Percentiles rank a stretch among this genome's conserved stretches.
phyloP scores from a whole-genome alignment of 225 moss, liverwort and hornwort species.

The Pseudisothecium myosuroides region DNA sequence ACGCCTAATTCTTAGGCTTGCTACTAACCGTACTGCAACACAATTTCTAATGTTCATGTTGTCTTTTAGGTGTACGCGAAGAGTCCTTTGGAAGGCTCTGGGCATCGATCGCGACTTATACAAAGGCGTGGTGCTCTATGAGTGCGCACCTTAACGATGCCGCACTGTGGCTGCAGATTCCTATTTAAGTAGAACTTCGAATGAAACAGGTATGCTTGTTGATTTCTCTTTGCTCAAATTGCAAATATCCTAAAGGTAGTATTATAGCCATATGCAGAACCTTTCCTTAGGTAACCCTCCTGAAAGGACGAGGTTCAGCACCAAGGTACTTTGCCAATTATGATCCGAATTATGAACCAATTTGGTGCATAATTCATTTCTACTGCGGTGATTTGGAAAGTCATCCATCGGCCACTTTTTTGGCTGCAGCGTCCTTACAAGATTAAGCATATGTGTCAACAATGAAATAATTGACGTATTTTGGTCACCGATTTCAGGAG shows the following conservation, averaged over 20 bases:
- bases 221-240: not conserved
- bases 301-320: not conserved
- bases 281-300: not conserved
- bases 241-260: not conserved
- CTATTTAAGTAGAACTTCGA: not conserved
- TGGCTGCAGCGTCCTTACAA: not conserved
- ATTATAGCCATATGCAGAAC: not conserved
- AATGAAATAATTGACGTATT: not conserved
- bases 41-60: not conserved
- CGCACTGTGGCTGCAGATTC: not conserved
- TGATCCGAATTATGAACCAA: not conserved
- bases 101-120: not conserved
- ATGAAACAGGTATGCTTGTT: not conserved
- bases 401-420: too few relatives aligned
- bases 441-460: not conserved
- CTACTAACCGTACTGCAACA: not conserved
- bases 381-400: too few relatives aligned
- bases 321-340: not conserved
- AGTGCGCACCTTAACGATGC: not conserved
- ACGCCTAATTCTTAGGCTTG: not conserved
- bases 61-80: not conserved
- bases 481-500: not conserved
- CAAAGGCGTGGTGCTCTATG: not conserved
- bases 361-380: too few relatives aligned
- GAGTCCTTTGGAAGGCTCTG: not conserved